A percentile compares a stretch with the other conserved stretches of the same genome.
Evolutionary conservation across 2,329 filamentous ascomycete genomes (phyloP).

Genomic region (Chaetomium strumarium): DNA sequence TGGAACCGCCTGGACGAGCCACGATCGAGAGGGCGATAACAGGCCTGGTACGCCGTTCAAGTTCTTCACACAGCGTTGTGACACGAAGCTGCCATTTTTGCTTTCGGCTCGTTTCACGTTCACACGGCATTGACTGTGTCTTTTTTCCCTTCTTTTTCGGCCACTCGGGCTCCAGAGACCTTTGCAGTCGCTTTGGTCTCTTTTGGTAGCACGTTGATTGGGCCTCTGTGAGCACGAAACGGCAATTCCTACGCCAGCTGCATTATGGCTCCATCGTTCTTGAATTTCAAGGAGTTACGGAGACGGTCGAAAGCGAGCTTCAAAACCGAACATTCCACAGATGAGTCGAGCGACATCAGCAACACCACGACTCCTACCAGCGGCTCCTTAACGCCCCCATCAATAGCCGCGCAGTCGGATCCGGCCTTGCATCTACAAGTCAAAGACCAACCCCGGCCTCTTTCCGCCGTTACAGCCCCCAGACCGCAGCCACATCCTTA

Average conservation of each 20-base stretch:
- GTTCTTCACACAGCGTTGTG: too few species aligned
- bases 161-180: too few species aligned
- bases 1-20: not conserved
- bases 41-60: too few species aligned
- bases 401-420: conserved; percentile 61
- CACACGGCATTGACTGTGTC: too few species aligned
- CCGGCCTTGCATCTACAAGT: conserved; percentile 59
- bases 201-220: not conserved
- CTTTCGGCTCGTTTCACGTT: too few species aligned
- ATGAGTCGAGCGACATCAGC: conserved; percentile 56
- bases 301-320: conserved; percentile 72
- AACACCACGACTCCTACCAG: conserved; percentile 58
- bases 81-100: too few species aligned
- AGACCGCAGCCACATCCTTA: conserved; percentile 36
- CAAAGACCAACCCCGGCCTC: conserved; percentile 37
- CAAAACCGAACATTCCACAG: conserved; percentile 56
- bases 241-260: not conserved
- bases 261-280: conserved; percentile 57
- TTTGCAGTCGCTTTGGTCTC: too few species aligned
- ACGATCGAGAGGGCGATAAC: too few species aligned
- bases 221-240: not conserved
- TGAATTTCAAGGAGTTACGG: conserved; percentile 64
- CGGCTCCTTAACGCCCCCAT: conserved; percentile 69
- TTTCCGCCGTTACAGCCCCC: conserved; percentile 26
- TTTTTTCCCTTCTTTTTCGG: too few species aligned